Percentiles rank a stretch among this genome's conserved stretches.
phyloP scores from a whole-genome alignment of 495 filamentous ascomycete genomes.

The Penicillium cosmopolitanum region DNA sequence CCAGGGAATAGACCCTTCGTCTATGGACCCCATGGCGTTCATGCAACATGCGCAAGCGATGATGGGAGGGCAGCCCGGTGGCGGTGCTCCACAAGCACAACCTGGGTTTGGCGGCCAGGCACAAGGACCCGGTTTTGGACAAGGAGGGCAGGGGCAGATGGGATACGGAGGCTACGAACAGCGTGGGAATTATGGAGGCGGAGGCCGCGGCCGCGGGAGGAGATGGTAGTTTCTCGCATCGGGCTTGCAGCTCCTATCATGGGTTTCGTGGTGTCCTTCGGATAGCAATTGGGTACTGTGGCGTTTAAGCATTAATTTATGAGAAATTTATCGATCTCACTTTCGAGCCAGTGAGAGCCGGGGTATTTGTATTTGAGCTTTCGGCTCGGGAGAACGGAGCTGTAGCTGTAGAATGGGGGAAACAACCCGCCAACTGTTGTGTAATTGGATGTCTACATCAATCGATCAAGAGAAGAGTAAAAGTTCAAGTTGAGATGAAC shows the following conservation, averaged over 20 bases:
- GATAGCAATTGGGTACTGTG: slow-evolving; percentile 20
- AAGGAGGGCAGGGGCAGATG: slow-evolving; percentile 52
- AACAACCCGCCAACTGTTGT: no score
- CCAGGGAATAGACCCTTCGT: slow-evolving; percentile 76
- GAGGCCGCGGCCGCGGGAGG: slow-evolving; percentile 50
- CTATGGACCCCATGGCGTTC: slow-evolving; percentile 70
- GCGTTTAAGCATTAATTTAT: slow-evolving; percentile 31
- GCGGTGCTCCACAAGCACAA: slow-evolving; percentile 45
- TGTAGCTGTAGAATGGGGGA: not conserved
- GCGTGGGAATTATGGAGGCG: slow-evolving; percentile 51
- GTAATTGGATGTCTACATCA: no score
- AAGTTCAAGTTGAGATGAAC: no score
- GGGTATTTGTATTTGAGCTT: slow-evolving; percentile 8
- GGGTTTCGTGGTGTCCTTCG: slow-evolving; percentile 4
- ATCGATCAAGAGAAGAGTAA: no score
- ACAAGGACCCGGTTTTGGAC: slow-evolving; percentile 44
- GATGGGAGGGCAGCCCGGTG: slow-evolving; percentile 53
- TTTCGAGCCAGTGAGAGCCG: slow-evolving; percentile 1
- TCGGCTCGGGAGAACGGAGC: slow-evolving; percentile 25
- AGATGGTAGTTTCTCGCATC: slow-evolving; percentile 43
- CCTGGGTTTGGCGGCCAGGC: slow-evolving; percentile 39
- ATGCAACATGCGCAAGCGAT: slow-evolving; percentile 57
- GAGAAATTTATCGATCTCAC: slow-evolving; percentile 1
- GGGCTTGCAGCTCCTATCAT: slow-evolving; percentile 4
- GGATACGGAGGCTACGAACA: slow-evolving; percentile 55